A percentile compares a stretch with the other conserved stretches of the same genome.
phyloP scores from a whole-genome alignment of 2,329 filamentous ascomycete species.

The Alternaria incomplexa region DNA sequence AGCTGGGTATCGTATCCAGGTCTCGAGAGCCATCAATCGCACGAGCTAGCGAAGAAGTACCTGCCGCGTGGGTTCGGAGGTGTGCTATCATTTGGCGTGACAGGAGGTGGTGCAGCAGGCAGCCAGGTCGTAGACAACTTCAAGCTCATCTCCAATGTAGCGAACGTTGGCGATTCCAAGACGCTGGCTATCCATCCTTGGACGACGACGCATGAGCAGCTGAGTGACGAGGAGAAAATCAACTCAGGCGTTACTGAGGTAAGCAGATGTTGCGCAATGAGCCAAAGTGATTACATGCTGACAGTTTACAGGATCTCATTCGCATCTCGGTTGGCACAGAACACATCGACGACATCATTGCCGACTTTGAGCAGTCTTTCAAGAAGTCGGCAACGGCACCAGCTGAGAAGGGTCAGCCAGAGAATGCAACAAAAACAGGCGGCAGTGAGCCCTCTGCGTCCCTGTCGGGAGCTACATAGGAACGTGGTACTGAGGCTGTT shows the following conservation, averaged over 20 bases:
- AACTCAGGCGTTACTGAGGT: conserved; percentile 82
- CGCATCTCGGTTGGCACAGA: conserved; percentile 95
- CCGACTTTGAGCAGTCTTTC: conserved; percentile 93
- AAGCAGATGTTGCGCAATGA: conserved; percentile 15
- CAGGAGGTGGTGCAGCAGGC: conserved; percentile 83
- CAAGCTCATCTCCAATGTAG: conserved; percentile 93
- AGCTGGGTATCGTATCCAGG: conserved; percentile 95
- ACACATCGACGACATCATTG: conserved; percentile 96
- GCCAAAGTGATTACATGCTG: background rate
- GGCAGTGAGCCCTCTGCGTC: conserved; percentile 33
- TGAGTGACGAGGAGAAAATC: conserved; percentile 79
- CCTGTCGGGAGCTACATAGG: conserved; percentile 38
- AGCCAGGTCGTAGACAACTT: conserved; percentile 91
- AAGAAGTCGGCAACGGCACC: conserved; percentile 60
- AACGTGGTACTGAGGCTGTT: background rate
- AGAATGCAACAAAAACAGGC: conserved; percentile 42
- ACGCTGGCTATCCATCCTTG: conserved; percentile 94
- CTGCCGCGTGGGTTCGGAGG: conserved; percentile 84
- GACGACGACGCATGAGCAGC: conserved; percentile 93
- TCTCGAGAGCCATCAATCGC: conserved; percentile 78
- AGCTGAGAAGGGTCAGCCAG: conserved; percentile 39
- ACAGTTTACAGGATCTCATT: conserved; percentile 72
- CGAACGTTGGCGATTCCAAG: conserved; percentile 96
- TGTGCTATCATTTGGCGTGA: conserved; percentile 91
- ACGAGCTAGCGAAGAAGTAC: conserved; percentile 85